phyloP scores from a whole-genome alignment of 2,329 filamentous ascomycete genomes.

The Colletotrichum camelliae region DNA sequence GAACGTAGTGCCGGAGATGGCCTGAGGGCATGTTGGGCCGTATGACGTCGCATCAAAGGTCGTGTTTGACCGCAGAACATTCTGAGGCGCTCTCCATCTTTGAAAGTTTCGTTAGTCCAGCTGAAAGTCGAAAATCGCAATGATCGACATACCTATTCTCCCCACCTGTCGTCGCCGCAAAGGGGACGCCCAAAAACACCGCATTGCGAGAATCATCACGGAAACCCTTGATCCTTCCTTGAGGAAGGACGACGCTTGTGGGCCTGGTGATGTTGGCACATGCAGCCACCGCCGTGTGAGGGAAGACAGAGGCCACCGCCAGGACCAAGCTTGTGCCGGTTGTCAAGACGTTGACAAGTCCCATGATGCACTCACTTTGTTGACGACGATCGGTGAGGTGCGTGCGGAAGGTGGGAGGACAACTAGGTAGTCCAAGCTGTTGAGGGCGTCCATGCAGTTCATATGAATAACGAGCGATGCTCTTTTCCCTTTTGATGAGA shows the following conservation, averaged over 20 bases:
- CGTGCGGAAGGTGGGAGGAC: background rate
- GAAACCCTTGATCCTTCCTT: slow-evolving; percentile 39
- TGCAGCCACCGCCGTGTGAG: background rate
- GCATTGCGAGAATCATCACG: slow-evolving; percentile 36
- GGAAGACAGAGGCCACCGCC: background rate
- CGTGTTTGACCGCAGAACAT: slow-evolving; percentile 23
- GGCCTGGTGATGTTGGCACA: background rate
- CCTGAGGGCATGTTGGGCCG: slow-evolving; percentile 32
- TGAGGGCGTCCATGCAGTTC: background rate
- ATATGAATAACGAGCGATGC: background rate
- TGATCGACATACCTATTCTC: slow-evolving; percentile 35
- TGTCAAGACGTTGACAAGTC: background rate
- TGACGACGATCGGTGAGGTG: background rate
- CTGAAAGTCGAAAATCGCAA: background rate
- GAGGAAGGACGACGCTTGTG: slow-evolving; percentile 25
- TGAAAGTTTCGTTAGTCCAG: background rate
- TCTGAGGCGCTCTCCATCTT: slow-evolving; percentile 31
- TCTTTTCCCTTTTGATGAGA: background rate
- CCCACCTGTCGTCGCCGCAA: slow-evolving; percentile 43
- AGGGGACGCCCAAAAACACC: slow-evolving; percentile 44
- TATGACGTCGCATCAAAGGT: slow-evolving; percentile 28
- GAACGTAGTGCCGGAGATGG: slow-evolving; percentile 23
- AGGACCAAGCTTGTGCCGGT: background rate
- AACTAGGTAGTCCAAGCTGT: background rate
- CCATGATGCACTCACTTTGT: slow-evolving; percentile 3